Evolutionary conservation across 768 basidiomycete genomes (phyloP).

Genomic region (Tulasnella sp.): DNA sequence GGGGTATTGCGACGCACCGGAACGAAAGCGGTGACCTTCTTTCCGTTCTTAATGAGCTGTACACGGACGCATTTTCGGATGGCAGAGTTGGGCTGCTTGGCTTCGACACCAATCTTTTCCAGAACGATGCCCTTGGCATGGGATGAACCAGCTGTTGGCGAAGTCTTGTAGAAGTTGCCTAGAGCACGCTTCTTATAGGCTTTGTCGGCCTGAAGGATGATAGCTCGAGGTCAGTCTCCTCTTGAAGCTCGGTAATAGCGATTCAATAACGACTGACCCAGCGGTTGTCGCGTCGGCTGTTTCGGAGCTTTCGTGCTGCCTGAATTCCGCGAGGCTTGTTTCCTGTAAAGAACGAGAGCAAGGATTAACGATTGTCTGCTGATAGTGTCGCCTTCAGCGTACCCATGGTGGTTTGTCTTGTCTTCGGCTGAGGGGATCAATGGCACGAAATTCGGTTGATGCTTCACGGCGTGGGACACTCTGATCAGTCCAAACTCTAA

Average conservation of each 20-base stretch:
- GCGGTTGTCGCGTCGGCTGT: constrained; percentile 87
- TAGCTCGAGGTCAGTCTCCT: constrained; percentile 12
- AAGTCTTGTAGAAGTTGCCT: constrained; percentile 99
- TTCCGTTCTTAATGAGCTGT: constrained; percentile 99
- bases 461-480: not conserved
- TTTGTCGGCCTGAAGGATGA: constrained; percentile 76
- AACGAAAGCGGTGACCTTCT: constrained; percentile 99
- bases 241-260: too few species aligned
- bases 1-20: constrained; percentile 51
- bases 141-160: constrained; percentile 97
- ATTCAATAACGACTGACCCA: constrained; percentile 60
- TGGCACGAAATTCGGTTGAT: not conserved
- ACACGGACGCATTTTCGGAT: constrained; percentile 99
- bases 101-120: constrained; percentile 99
- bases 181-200: constrained; percentile 99
- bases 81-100: constrained; percentile 99
- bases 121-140: constrained; percentile 99
- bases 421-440: not conserved
- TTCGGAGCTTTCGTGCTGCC: constrained; percentile 97
- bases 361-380: not conserved
- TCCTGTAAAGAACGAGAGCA: constrained; percentile 40
- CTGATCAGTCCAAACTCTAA: not conserved
- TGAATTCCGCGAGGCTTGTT: constrained; percentile 99
- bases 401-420: not conserved
- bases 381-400: not conserved